These are phyloP conservation scores for Pyrenophora tritici-repentis DNA, from an alignment of 2,329 filamentous ascomycete genomes.

Conservation along the genomic window DNA sequence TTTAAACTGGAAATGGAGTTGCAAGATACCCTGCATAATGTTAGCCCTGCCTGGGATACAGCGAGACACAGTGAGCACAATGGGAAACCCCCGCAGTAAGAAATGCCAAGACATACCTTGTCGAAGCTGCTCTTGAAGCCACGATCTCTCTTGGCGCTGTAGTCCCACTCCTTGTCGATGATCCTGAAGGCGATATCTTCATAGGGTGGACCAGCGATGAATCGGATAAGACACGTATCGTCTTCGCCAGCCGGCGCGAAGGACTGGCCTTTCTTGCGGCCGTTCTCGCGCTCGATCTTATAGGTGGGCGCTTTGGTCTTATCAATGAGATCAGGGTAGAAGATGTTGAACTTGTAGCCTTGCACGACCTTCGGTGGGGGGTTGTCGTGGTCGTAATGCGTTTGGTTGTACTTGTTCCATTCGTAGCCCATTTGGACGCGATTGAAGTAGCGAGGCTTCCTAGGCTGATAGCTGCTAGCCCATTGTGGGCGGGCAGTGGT, in stretches of 20 bases:
- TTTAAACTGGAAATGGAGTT: slow-evolving; percentile 98
- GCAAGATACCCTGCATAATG: slow-evolving; percentile 76
- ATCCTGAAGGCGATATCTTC: slow-evolving; percentile 97
- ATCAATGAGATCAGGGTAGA: slow-evolving; percentile 96
- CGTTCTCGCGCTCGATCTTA: slow-evolving; percentile 91
- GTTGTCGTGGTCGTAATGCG: slow-evolving; percentile 98
- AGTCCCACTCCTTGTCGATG: slow-evolving; percentile 99
- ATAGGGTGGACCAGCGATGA: slow-evolving; percentile 93
- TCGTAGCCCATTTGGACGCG: slow-evolving; percentile 98
- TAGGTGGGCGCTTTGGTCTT: slow-evolving; percentile 94
- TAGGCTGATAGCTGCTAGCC: slow-evolving; percentile 82
- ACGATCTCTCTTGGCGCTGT: slow-evolving; percentile 90
- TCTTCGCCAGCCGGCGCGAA: slow-evolving; percentile 93
- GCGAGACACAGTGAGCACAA: not conserved
- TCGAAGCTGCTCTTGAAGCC: slow-evolving; percentile 97
- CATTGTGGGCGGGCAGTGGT: slow-evolving; percentile 71
- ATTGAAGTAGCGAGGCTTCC: slow-evolving; percentile 97
- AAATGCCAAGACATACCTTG: slow-evolving; percentile 68
- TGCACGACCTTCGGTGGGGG: slow-evolving; percentile 97
- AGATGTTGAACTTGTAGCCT: slow-evolving; percentile 99
- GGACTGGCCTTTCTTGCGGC: slow-evolving; percentile 85
- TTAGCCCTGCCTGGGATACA: slow-evolving; percentile 30
- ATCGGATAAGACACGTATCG: slow-evolving; percentile 94
- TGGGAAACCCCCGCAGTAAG: too few relatives aligned
- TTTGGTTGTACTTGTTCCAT: slow-evolving; percentile 99